Conservation (phyloP, 192 early-diverging fungal species). For the Hyaloraphidium curvatum region DNA sequence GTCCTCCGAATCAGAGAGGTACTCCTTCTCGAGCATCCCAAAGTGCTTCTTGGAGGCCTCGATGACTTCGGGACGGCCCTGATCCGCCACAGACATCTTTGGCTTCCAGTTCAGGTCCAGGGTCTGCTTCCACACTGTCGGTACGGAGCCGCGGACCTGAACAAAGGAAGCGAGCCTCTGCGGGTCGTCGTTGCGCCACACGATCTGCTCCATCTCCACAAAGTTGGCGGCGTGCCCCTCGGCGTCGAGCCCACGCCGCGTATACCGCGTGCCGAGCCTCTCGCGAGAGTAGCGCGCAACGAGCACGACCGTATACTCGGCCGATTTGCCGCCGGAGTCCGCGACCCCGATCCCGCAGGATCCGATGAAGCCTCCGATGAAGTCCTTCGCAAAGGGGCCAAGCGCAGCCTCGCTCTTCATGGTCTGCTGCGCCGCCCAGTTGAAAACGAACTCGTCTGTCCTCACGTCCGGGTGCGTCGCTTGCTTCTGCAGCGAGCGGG, state of each 20-base stretch:
- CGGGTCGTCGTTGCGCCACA: constrained; percentile 25
- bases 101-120: constrained; percentile 26
- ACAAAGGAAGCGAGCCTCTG: constrained; percentile 19
- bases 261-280: constrained; percentile 29
- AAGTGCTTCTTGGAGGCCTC: constrained; percentile 21
- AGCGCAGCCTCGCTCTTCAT: constrained; percentile 11
- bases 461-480: constrained; percentile 12
- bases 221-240: constrained; percentile 32
- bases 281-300: constrained; percentile 24
- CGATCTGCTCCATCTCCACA: constrained; percentile 41
- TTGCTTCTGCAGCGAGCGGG: constrained; percentile 35
- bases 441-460: not conserved
- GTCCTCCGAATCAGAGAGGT: constrained; percentile 6
- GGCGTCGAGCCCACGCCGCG: constrained; percentile 26
- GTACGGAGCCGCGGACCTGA: constrained; percentile 31
- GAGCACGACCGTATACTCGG: constrained; percentile 21
- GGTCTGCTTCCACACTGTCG: constrained; percentile 29
- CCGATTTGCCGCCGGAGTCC: not conserved
- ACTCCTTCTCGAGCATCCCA: constrained; percentile 20
- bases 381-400: constrained; percentile 16
- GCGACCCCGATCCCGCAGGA: too few species aligned
- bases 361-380: not conserved
- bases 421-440: constrained; percentile 4
- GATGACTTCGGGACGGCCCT: constrained; percentile 19
- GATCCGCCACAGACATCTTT: constrained; percentile 17